These are phyloP conservation scores for Hymenoscyphus infarciens DNA, from an alignment of 2,329 filamentous ascomycete genomes.

Conservation along the genomic window DNA sequence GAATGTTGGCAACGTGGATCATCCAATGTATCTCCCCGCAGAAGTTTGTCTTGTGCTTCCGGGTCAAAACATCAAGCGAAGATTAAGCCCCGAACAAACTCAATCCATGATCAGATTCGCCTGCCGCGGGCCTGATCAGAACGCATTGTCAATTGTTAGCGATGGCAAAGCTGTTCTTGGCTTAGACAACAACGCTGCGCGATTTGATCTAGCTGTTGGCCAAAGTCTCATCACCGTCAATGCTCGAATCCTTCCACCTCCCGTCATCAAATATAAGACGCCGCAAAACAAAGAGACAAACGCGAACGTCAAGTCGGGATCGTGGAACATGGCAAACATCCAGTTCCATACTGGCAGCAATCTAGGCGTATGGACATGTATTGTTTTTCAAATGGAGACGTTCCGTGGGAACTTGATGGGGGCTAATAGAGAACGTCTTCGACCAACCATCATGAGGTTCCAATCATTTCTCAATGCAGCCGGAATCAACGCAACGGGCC, in stretches of 20 bases:
- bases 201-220: constrained; percentile 62
- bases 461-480: constrained; percentile 21
- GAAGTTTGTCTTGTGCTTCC: constrained; percentile 61
- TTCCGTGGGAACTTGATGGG: constrained; percentile 13
- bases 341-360: constrained; percentile 52
- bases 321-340: constrained; percentile 65
- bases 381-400: constrained; percentile 21
- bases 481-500: constrained; percentile 27
- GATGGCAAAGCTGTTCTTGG: constrained; percentile 56
- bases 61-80: constrained; percentile 60
- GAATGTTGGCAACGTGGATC: constrained; percentile 57
- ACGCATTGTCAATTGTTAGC: constrained; percentile 61
- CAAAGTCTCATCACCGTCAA: constrained; percentile 62
- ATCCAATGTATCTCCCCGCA: constrained; percentile 62
- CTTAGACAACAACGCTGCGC: constrained; percentile 41
- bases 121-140: constrained; percentile 61
- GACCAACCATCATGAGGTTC: constrained; percentile 21
- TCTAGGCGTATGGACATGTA: constrained; percentile 47
- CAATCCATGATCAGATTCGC: constrained; percentile 69
- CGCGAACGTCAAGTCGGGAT: constrained; percentile 44
- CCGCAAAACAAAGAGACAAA: constrained; percentile 21
- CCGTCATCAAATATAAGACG: constrained; percentile 55
- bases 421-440: constrained; percentile 6
- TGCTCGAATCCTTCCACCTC: constrained; percentile 63
- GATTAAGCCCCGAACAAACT: constrained; percentile 59